Percentiles rank a stretch among this genome's conserved stretches.
Evolutionary conservation across 2,329 filamentous ascomycete species (phyloP).

Genomic region (Fusarium virguliforme): DNA sequence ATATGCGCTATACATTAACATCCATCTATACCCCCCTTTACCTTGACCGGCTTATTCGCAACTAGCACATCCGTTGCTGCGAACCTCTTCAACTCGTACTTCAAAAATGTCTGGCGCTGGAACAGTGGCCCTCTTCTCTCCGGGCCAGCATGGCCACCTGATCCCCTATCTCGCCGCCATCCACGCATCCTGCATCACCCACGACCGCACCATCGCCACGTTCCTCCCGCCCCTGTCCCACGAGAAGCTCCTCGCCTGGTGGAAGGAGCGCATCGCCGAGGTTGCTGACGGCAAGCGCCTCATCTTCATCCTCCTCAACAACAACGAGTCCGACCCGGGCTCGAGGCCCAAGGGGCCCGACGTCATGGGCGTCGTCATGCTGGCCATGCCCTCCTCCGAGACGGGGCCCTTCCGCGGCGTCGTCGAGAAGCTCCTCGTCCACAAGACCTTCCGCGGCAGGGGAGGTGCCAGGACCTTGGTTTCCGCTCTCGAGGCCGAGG

Average conservation of each 20-base stretch:
- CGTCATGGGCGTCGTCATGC: constrained; percentile 71
- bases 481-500: constrained; percentile 69
- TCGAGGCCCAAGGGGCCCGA: constrained; percentile 61
- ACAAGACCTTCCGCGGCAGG: constrained; percentile 64
- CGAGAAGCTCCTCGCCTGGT: constrained; percentile 71
- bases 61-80: constrained; percentile 8
- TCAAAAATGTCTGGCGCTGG: constrained; percentile 53
- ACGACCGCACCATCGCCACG: constrained; percentile 70
- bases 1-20: constrained; percentile 22
- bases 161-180: constrained; percentile 71
- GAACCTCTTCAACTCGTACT: constrained; percentile 4
- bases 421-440: constrained; percentile 73
- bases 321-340: constrained; percentile 54
- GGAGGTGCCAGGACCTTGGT: constrained; percentile 70
- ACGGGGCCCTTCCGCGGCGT: constrained; percentile 70
- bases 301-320: constrained; percentile 69
- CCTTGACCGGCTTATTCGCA: constrained; percentile 12
- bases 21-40: not conserved
- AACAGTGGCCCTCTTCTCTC: constrained; percentile 62
- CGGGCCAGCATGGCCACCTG: constrained; percentile 65
- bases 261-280: constrained; percentile 69
- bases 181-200: constrained; percentile 72
- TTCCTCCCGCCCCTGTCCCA: constrained; percentile 74
- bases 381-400: constrained; percentile 67
- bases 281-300: constrained; percentile 62